Evolutionary conservation across 495 filamentous ascomycete genomes (phyloP), one percentile per base, ranked within the genome.

Genomic region (Hypoxylon fuscum): DNA sequence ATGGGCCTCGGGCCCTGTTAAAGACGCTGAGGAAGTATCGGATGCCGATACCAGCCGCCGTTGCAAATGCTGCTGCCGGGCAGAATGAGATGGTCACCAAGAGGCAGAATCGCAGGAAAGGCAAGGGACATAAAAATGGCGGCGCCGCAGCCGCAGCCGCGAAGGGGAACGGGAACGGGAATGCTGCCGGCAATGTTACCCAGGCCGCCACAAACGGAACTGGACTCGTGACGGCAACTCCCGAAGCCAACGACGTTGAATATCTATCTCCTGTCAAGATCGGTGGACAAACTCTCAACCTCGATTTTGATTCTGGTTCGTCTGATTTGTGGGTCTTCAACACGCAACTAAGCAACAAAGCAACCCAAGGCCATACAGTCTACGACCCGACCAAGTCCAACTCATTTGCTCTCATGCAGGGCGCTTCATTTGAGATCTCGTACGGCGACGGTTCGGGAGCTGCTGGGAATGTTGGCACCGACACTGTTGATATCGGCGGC

Each of bases 241-340:
- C 88, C 2, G 85, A 86, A 38, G 62, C 78, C 40, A 80, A 84
- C 43, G 88, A 89, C 51, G 77, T 83, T 17, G 86, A 91, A 49
- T 96, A 91, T 64, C 78, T 94, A 11, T 83, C 86, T 12, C 86
- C 87, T 0, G 87, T 93, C 27, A 79, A 68, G 5, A 85, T 96
- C 66, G 92, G 91, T 38, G 88, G 86, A 1, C 90, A 94, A 71
- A 84, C 77, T 5, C 58, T 95, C 53, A 85, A 87, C 59, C 77
- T 96, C 69, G 85, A 93, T 66, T 91, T 96, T 71, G 92, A 96
- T 72, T 90, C 90, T 14, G 92, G 92, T 49, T 92, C 89, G 4
- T 84, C 91, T 12, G 91, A 95, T 72, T 77, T 96, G 56, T 96
- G 92, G 92, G 84, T 93, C 25, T 89, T 94, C 76, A 92, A 85